phyloP scores from a whole-genome alignment of 331 rosid species.

The Malus hybrid region DNA sequence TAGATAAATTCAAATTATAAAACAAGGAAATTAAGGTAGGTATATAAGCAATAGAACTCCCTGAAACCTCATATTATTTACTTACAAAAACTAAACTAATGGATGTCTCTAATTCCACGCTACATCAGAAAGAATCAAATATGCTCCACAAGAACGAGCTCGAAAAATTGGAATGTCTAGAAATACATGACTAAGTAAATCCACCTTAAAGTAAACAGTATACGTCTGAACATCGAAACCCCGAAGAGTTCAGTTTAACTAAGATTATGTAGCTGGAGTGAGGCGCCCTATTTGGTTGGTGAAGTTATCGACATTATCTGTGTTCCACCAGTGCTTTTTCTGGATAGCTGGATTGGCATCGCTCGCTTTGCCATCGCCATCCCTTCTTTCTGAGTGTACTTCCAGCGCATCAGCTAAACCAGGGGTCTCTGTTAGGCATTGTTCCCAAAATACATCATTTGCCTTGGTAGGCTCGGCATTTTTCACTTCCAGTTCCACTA shows the following conservation, averaged over 20 bases:
- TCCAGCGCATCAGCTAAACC: constrained; percentile 6
- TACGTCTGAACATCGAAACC: background rate
- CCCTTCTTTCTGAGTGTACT: constrained; percentile 4
- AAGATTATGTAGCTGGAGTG: constrained; percentile 21
- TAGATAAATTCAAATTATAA: background rate
- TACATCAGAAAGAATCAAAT: background rate
- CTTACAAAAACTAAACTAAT: background rate
- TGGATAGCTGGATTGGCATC: background rate
- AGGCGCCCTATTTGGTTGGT: constrained; percentile 25
- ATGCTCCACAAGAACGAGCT: background rate
- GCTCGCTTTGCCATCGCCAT: constrained; percentile 1
- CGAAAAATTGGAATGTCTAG: constrained; percentile 3
- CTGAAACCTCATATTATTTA: background rate
- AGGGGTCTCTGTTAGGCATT: constrained; percentile 40
- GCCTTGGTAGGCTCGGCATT: background rate
- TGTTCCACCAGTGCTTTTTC: constrained; percentile 18
- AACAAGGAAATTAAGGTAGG: background rate
- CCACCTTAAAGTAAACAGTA: background rate
- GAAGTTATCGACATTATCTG: constrained; percentile 8
- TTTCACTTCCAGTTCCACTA: background rate
- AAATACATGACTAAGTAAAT: background rate
- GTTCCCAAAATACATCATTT: constrained; percentile 46
- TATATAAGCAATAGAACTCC: background rate
- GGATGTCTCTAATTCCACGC: background rate
- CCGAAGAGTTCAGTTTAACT: background rate